Conservation (phyloP, 1,284 basidiomycete species). For the Austroboletus niveus region DNA sequence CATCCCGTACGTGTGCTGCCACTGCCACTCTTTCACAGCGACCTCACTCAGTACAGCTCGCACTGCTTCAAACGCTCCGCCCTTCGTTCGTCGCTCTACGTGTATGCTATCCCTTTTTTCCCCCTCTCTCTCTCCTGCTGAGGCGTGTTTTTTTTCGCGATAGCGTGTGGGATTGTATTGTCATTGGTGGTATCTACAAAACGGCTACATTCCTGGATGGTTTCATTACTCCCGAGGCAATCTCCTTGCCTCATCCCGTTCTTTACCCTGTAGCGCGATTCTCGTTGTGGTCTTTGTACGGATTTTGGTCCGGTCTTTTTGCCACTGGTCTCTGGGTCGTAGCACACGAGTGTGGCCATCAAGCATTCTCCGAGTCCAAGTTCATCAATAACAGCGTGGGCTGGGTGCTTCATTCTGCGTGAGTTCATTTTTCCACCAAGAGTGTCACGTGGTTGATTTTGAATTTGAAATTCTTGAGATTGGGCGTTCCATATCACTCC, state of each 20-base stretch:
- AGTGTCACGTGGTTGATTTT: constrained; percentile 27
- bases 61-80: constrained; percentile 95
- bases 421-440: constrained; percentile 30
- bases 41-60: constrained; percentile 43
- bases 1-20: constrained; percentile 70
- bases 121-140: constrained; percentile 22
- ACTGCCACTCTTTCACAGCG: neutral
- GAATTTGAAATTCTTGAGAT: constrained; percentile 43
- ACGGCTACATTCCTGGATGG: constrained; percentile 68
- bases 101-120: constrained; percentile 43
- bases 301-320: constrained; percentile 82
- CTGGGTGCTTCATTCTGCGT: constrained; percentile 93
- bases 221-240: constrained; percentile 52
- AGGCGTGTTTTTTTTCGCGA: constrained; percentile 15
- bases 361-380: constrained; percentile 96
- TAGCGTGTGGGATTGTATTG: constrained; percentile 74
- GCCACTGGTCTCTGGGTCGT: constrained; percentile 95
- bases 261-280: constrained; percentile 67
- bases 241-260: constrained; percentile 60
- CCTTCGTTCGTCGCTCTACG: constrained; percentile 78
- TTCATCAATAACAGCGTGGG: constrained; percentile 91
- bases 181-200: constrained; percentile 73
- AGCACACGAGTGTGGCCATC: constrained; percentile 92
- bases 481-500: constrained; percentile 96
- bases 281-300: constrained; percentile 81